Evolutionary conservation across 306 rosid species (phyloP), one percentile per base, ranked within the genome.

Genomic region (Elaeagnus macrophylla): DNA sequence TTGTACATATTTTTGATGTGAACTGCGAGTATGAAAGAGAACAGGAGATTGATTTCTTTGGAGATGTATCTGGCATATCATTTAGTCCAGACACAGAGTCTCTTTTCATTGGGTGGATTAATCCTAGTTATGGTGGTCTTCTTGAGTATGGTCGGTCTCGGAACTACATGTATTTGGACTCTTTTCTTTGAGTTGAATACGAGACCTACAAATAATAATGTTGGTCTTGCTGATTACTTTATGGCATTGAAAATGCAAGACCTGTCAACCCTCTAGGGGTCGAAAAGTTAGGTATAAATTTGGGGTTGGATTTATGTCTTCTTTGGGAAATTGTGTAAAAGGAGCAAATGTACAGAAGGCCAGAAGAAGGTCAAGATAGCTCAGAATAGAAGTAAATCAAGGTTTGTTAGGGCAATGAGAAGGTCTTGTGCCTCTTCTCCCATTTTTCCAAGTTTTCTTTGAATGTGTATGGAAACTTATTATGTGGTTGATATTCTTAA

Each of bases 11-110:
- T 39, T 88, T 75, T 25, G 94, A 88, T 12, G 88, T 72, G 67
- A 84, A 79, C 53, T 70, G 65, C 37, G 90, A 94, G 53, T 88
- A 79, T 25, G 81, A 84, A 51, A 77, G 75, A 71, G 96, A 88
- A 71, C 96, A 88, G 61, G 88, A 81, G 69, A 75, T 88, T 0
- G 90, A 84, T 70, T 88, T 88, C 68, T 88, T 88, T 25, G 96
- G 96, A 45, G 96, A 88, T 82, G 76, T 88, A 67, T 81, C 96
- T 16, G 94, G 96, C 46, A 72, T 88, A 57, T 84, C 96, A n/a
- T 84, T 88, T 76, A 88, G 96, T 77, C 96, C 96, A 0, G 96
- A 88, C 69, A 79, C 96, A 0, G 94, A 88, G 62, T 81, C 94
- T 0, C 94, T 88, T 37, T 88, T 88, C 48, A 60, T 88, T 0